A percentile compares a stretch with the other conserved stretches of the same genome.
Conservation (phyloP, 345 rosid species). For the Camelina hispida region DNA sequence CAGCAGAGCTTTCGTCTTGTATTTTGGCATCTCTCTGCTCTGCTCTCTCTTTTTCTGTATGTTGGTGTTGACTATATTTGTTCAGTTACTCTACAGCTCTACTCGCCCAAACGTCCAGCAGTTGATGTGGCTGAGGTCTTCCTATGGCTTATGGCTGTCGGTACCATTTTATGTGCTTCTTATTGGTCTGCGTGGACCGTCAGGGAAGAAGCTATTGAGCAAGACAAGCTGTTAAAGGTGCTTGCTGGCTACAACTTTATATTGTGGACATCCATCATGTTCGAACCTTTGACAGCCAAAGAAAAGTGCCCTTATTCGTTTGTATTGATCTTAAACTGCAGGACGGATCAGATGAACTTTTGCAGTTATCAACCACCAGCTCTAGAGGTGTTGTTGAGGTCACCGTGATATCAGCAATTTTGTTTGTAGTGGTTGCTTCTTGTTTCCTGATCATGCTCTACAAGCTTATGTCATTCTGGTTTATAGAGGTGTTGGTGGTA, state of each 20-base stretch:
- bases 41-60: background rate
- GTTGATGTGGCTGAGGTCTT: conserved; percentile 98
- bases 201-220: conserved; percentile 87
- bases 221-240: conserved; percentile 91
- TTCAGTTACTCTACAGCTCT: conserved; percentile 85
- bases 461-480: conserved; percentile 96
- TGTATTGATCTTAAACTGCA: conserved; percentile 44
- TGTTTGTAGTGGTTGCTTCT: conserved; percentile 93
- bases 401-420: conserved; percentile 72
- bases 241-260: conserved; percentile 13
- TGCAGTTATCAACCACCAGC: conserved; percentile 52
- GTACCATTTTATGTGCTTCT: conserved; percentile 88
- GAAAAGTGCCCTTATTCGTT: conserved; percentile 13
- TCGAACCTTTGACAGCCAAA: conserved; percentile 14
- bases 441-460: conserved; percentile 97
- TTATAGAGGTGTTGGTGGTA: conserved; percentile 87
- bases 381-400: conserved; percentile 74
- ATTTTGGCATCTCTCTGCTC: background rate
- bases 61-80: conserved; percentile 30
- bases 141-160: conserved; percentile 98
- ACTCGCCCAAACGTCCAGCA: conserved; percentile 87
- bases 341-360: conserved; percentile 76
- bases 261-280: conserved; percentile 29
- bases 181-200: conserved; percentile 97
- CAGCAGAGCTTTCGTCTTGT: background rate